These are phyloP conservation scores for Orbilia brochopaga DNA, from an alignment of 2,329 filamentous ascomycete genomes.

Conservation along the genomic window DNA sequence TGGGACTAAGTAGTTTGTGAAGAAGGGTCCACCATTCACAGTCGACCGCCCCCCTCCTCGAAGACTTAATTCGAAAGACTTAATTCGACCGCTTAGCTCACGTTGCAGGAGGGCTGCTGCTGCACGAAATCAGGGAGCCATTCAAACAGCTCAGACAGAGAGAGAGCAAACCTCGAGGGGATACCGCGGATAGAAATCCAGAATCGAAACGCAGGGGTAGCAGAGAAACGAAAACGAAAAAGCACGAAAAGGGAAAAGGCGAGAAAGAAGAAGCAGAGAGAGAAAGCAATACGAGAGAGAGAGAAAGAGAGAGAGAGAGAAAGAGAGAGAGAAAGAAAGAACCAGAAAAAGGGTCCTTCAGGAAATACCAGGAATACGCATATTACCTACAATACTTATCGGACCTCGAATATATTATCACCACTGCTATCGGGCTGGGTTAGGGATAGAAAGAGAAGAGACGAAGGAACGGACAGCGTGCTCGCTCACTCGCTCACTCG, in stretches of 20 bases:
- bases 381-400: too few relatives aligned
- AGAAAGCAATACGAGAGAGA: slow-evolving; percentile 13
- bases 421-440: background rate
- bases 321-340: background rate
- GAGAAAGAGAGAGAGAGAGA: too few relatives aligned
- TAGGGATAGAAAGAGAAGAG: slow-evolving; percentile 16
- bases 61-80: slow-evolving; percentile 1
- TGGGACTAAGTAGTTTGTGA: background rate
- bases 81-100: slow-evolving; percentile 3
- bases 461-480: background rate
- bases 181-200: slow-evolving; percentile 47
- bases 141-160: slow-evolving; percentile 9
- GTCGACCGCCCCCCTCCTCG: background rate
- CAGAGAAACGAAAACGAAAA: slow-evolving; percentile 17
- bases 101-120: background rate
- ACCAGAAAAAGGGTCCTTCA: slow-evolving; percentile 6
- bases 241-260: slow-evolving; percentile 2
- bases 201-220: slow-evolving; percentile 44
- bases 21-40: background rate
- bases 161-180: slow-evolving; percentile 23
- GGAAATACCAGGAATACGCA: slow-evolving; percentile 10
- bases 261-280: background rate
- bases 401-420: slow-evolving; percentile 16
- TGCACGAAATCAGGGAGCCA: slow-evolving; percentile 9
- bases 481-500: too few relatives aligned